Evolutionary conservation across 2,329 filamentous ascomycete genomes (phyloP), one percentile per base, ranked within the genome.

Genomic region (Ascocoryne sarcoides): DNA sequence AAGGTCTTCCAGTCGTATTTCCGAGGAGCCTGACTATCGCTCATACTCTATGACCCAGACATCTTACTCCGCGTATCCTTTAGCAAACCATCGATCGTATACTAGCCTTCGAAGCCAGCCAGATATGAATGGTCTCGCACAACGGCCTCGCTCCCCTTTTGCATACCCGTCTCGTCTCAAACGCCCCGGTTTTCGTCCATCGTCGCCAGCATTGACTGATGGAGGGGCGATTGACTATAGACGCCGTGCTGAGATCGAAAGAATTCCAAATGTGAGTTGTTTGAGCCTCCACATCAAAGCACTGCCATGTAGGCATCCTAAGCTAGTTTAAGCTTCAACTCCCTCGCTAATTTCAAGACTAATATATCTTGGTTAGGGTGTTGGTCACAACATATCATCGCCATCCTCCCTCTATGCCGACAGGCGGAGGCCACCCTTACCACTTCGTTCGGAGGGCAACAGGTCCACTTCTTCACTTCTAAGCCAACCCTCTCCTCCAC

Each of bases 61-160:
- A 8, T 69, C 66, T 45, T 53, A 49, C 32, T 49, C 49, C 30
- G 38, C 52, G 15, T 56, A 55, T 36, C 60, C 62, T 10, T 53
- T 70, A n/a, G 65, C 67, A 8, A 68, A 67, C 18, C 64, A 68
- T 40, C 65, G 63, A 46, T 71, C 71, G 4, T 68, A 63, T 31
- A 61, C 62, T 4, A 72, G 68, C 18, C 55, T 73, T 31, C 65
- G 69, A 44, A 73, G 67, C 43, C 66, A 68, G 21, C 59, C 61
- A 15, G 69, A 70, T 35, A 56, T 56, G 16, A 55, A 54, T 32
- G 42, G 32, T 9, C 56, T 60, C 20, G 51, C 69, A 37, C 71
- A 73, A 48, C 65, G 73, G n/a, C 70, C 73, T 35, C 66, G 72
- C 20, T 77, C 75, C 16, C 74, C 75, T 1, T 77, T 73, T 45